Evolutionary conservation across 257 asterid genomes (phyloP).

Genomic region (Solanum tacnaense): DNA sequence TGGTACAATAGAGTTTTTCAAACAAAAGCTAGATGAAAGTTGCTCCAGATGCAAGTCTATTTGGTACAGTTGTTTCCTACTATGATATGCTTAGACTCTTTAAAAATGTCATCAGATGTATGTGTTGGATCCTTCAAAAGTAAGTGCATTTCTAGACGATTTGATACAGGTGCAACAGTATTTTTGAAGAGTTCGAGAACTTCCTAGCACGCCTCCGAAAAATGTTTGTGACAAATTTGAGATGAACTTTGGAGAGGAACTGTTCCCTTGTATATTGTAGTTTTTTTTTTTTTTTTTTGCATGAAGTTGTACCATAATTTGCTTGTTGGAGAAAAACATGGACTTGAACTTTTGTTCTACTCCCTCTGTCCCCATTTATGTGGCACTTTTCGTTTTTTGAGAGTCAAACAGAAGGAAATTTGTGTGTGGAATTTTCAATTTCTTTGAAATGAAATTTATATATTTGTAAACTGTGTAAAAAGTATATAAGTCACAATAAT

Average conservation of each 20-base stretch:
- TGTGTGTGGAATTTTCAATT: too few species aligned
- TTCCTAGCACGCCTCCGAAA: background rate
- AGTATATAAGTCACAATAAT: too few species aligned
- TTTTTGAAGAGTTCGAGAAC: background rate
- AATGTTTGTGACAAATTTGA: background rate
- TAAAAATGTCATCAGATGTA: background rate
- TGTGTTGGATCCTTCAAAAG: background rate
- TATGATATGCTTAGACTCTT: background rate
- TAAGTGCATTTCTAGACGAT: background rate
- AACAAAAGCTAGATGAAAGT: slow-evolving; percentile 40
- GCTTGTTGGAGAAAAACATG: background rate
- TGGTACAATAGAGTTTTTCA: slow-evolving; percentile 89
- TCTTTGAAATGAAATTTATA: too few species aligned
- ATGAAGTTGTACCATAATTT: background rate
- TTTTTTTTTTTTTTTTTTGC: background rate
- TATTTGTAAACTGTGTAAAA: too few species aligned
- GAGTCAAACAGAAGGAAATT: too few species aligned
- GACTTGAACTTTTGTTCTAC: background rate
- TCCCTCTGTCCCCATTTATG: too few species aligned
- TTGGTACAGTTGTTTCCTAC: background rate
- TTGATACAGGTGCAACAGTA: background rate
- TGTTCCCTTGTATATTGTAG: background rate
- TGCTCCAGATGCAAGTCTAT: background rate
- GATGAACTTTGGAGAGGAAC: background rate
- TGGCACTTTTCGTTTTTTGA: too few species aligned